These are phyloP conservation scores for Ceratocystis albifundus DNA, from an alignment of 2,329 filamentous ascomycete species.

Conservation along the genomic window DNA sequence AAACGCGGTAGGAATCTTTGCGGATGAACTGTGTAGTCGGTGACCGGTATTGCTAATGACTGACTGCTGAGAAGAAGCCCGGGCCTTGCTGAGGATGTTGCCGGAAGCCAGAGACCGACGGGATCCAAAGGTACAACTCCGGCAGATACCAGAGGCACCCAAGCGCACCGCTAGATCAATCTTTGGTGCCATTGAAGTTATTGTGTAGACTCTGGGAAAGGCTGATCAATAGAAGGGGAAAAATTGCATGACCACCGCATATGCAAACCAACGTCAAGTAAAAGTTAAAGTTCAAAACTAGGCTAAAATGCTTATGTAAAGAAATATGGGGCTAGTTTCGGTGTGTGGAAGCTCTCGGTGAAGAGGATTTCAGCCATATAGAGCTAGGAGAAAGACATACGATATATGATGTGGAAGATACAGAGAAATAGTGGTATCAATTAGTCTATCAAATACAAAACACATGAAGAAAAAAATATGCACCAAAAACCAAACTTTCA, in stretches of 20 bases:
- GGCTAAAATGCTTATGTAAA: constrained; percentile 11
- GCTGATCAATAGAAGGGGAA: not conserved
- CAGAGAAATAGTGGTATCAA: constrained; percentile 17
- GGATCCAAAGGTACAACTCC: constrained; percentile 14
- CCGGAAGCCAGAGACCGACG: not conserved
- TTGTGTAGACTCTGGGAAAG: not conserved
- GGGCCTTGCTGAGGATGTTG: not conserved
- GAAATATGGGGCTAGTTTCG: constrained; percentile 12
- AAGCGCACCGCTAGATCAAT: constrained; percentile 24
- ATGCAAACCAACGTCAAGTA: not conserved
- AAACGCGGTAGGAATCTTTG: not conserved
- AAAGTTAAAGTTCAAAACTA: constrained; percentile 13
- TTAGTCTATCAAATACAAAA: constrained; percentile 22
- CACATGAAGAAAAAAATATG: constrained; percentile 8
- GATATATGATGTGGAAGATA: constrained; percentile 1
- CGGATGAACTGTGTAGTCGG: constrained; percentile 17
- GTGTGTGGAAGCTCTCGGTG: constrained; percentile 1
- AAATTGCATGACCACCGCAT: not conserved
- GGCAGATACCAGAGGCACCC: constrained; percentile 22
- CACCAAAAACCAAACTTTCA: not conserved
- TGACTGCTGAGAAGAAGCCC: not conserved
- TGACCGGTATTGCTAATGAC: not conserved
- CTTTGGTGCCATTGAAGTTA: constrained; percentile 22
- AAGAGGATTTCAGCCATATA: not conserved
- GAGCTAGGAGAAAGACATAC: not conserved